Base-by-base conservation (phyloP, 805 yeast genomes). In the Wickerhamomyces canadensis region DNA sequence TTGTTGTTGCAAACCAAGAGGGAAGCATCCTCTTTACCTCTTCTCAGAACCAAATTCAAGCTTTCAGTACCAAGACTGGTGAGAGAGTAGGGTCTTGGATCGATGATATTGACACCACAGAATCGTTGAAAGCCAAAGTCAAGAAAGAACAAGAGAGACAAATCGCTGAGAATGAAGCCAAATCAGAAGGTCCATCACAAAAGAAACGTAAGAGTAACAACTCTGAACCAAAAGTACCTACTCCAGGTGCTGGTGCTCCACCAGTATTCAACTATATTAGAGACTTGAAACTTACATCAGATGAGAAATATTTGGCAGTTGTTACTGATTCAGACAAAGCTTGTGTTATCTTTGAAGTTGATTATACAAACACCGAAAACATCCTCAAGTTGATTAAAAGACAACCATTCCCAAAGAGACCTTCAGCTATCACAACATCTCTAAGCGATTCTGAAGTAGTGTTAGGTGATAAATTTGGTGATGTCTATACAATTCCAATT, bases 391-490 rank as follows among this genome's bases (percentile, higher is more conserved):
- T 81, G 15, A 50, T 73, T 27, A 82, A 83, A 54, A 76, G 91
- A 51, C 91, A 87, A 55, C 72, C 74, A 5, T 82, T 86, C 52
- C 88, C 96, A 26, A 91, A 91, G 60, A 78, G 98, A 60, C 98
- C 98, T n/a, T 81, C 87, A 48, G 80, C 96, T 2, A 68, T 88
- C 15, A 78, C 95, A 2, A 66, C 87, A 9, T 67, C 85, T 7
- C 62, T 78, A 1, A 70, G 81, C 24, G 61, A 61, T 25, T 75
- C 74, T 39, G 76, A 73, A 41, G 60, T 89, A 7, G 58, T 87
- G 3, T 72, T 89, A 18, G 96, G 95, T 16, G 98, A 93, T 59
- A 93, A 93, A 64, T 93, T 91, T 56, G 98, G 98, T 33, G 99
- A 93, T 61, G 96, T 88, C 6, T 93, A 85, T 57, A 58, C 71